A percentile compares a stretch with the other conserved stretches of the same genome.
Conservation (phyloP, 331 rosid species). For the Malus hybrid region DNA sequence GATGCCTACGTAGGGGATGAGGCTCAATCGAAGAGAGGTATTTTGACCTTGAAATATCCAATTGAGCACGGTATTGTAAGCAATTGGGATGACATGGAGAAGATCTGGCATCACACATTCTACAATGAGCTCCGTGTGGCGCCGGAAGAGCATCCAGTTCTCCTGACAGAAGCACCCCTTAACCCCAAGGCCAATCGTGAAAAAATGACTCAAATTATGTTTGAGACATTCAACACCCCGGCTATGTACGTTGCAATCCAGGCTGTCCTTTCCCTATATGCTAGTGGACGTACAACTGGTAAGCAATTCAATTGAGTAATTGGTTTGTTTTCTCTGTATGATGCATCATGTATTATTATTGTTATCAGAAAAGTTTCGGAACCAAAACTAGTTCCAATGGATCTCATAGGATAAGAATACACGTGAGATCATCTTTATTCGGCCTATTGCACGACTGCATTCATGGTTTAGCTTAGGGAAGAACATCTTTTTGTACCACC, state of each 20-base stretch:
- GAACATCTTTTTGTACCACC: not conserved
- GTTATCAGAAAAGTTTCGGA: not conserved
- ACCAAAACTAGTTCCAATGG: not conserved
- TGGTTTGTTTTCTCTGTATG: not conserved
- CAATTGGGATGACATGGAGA: constrained; percentile 97
- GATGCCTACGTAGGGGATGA: constrained; percentile 88
- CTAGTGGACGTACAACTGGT: constrained; percentile 99
- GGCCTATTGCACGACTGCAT: not conserved
- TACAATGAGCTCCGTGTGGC: constrained; percentile 96
- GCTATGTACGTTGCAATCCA: constrained; percentile 97
- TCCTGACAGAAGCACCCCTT: constrained; percentile 92
- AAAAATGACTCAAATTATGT: constrained; percentile 95
- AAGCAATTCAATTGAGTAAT: constrained; percentile 9
- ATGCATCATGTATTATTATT: not conserved
- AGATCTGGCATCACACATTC: constrained; percentile 98
- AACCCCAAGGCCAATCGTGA: constrained; percentile 96
- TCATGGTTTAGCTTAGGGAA: not conserved
- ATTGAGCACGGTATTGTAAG: constrained; percentile 86
- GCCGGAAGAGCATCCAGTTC: constrained; percentile 94
- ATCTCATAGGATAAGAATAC: not conserved
- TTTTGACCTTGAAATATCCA: constrained; percentile 79
- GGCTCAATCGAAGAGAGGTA: constrained; percentile 88
- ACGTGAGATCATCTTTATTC: not conserved
- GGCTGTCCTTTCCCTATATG: constrained; percentile 95
- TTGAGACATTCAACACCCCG: constrained; percentile 92